Percentiles rank a stretch among this genome's conserved stretches.
These are phyloP conservation scores for Suillus weaverae DNA, from an alignment of 768 basidiomycete species.

Conservation along the genomic window DNA sequence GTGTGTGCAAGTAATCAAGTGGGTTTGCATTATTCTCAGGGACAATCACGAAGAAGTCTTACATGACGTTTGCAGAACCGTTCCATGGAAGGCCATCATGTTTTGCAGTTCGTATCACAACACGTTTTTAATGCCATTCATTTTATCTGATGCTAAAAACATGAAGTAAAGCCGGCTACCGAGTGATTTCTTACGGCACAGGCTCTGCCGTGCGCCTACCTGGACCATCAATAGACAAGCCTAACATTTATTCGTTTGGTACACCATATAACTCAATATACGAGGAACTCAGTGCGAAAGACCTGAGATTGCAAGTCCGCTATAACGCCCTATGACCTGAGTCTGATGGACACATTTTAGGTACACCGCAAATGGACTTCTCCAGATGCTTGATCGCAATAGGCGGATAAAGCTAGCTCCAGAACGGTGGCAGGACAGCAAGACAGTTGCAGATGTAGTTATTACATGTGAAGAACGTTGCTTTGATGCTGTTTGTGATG, in stretches of 20 bases:
- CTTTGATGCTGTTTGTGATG: slow-evolving; percentile 97
- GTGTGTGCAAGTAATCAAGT: slow-evolving; percentile 99
- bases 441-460: slow-evolving; percentile 88
- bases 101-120: slow-evolving; percentile 67
- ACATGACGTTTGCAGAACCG: slow-evolving; percentile 64
- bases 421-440: slow-evolving; percentile 95
- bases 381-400: slow-evolving; percentile 97
- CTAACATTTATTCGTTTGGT: slow-evolving; percentile 95
- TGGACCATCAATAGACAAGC: slow-evolving; percentile 94
- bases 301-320: slow-evolving; percentile 71
- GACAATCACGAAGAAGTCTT: slow-evolving; percentile 13
- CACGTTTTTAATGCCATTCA: not conserved
- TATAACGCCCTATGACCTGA: slow-evolving; percentile 7
- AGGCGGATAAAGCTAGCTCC: slow-evolving; percentile 88
- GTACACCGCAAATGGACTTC: slow-evolving; percentile 89
- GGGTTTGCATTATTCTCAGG: slow-evolving; percentile 11
- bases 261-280: slow-evolving; percentile 97
- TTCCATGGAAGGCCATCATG: slow-evolving; percentile 97
- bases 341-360: slow-evolving; percentile 40
- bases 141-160: slow-evolving; percentile 11
- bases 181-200: slow-evolving; percentile 92
- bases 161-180: slow-evolving; percentile 82
- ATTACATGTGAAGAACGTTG: slow-evolving; percentile 99
- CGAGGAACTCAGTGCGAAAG: slow-evolving; percentile 83
- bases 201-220: slow-evolving; percentile 96